Evolutionary conservation across 805 yeast genomes (phyloP).

Genomic region (Scheffersomyces coipomensis): DNA sequence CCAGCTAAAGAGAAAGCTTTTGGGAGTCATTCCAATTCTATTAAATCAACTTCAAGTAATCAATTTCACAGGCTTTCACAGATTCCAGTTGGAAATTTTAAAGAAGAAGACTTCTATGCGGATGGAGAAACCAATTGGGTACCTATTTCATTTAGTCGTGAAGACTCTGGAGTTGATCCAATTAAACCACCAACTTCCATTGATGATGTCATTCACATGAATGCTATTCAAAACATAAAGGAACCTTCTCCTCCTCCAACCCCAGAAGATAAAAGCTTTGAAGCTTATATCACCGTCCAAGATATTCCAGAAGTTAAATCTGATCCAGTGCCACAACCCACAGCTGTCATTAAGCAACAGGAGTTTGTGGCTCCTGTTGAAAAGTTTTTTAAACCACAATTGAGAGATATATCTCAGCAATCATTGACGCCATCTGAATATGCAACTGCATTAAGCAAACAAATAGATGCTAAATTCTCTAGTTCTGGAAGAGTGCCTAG

Average conservation of each 20-base stretch:
- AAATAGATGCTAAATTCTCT: constrained; percentile 14
- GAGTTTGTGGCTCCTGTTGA: too few relatives aligned
- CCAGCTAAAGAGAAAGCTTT: neutral
- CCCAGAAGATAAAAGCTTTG: neutral
- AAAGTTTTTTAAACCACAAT: neutral
- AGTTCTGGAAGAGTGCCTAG: neutral
- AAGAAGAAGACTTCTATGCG: constrained; percentile 4
- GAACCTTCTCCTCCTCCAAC: neutral
- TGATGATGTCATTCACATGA: constrained; percentile 1
- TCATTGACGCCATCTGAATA: constrained; percentile 26
- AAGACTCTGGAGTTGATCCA: neutral
- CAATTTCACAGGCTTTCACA: neutral
- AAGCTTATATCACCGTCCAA: neutral
- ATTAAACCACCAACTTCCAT: neutral
- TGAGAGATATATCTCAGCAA: constrained; percentile 17
- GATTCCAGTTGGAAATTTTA: neutral
- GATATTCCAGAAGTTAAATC: neutral
- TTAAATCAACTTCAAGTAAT: neutral
- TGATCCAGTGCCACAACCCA: neutral
- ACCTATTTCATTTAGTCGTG: constrained; percentile 10
- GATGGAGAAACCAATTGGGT: constrained; percentile 27
- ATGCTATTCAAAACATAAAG: neutral
- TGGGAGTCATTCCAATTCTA: neutral
- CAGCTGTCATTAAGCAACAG: neutral
- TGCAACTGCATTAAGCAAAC: constrained; percentile 25